These are phyloP conservation scores for Puccinia novopanici DNA, from an alignment of 1,284 basidiomycete genomes.

Conservation along the genomic window DNA sequence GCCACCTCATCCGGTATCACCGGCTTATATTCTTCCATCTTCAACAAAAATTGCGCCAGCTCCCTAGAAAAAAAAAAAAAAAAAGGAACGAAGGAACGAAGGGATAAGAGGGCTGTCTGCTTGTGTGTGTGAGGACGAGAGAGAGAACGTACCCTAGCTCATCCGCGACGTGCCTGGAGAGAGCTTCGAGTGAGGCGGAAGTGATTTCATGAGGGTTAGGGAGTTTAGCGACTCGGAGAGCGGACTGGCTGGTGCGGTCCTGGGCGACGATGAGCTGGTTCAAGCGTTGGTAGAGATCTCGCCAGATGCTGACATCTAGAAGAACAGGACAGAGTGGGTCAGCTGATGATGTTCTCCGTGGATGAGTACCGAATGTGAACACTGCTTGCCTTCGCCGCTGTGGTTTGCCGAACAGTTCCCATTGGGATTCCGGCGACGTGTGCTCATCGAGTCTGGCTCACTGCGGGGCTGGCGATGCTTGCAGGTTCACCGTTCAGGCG, in stretches of 20 bases:
- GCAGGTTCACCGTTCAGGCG: not conserved
- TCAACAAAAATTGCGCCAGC: conserved; percentile 87
- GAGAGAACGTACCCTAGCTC: conserved; percentile 33
- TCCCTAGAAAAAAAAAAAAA: conserved; percentile 64
- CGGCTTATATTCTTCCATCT: conserved; percentile 96
- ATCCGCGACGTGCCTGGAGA: conserved; percentile 14
- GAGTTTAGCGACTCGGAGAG: conserved; percentile 9
- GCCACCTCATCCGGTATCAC: conserved; percentile 98
- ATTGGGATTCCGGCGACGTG: conserved; percentile 25
- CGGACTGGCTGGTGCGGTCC: conserved; percentile 29
- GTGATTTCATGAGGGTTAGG: not conserved
- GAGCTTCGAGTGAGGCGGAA: not conserved
- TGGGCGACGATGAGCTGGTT: conserved; percentile 35
- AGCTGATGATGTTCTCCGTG: not conserved
- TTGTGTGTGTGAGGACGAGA: too few species aligned
- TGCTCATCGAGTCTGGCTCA: not conserved
- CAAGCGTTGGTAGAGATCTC: conserved; percentile 32
- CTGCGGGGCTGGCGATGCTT: too few species aligned
- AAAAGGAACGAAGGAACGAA: not conserved
- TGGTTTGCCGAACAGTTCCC: conserved; percentile 26
- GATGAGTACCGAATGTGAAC: not conserved
- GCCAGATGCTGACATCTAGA: conserved; percentile 45
- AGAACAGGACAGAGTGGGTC: not conserved
- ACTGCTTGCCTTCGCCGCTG: conserved; percentile 17
- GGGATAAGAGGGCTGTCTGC: too few species aligned